Conservation (phyloP, 2,329 filamentous ascomycete species). For the Ceratocystis ficicola region DNA sequence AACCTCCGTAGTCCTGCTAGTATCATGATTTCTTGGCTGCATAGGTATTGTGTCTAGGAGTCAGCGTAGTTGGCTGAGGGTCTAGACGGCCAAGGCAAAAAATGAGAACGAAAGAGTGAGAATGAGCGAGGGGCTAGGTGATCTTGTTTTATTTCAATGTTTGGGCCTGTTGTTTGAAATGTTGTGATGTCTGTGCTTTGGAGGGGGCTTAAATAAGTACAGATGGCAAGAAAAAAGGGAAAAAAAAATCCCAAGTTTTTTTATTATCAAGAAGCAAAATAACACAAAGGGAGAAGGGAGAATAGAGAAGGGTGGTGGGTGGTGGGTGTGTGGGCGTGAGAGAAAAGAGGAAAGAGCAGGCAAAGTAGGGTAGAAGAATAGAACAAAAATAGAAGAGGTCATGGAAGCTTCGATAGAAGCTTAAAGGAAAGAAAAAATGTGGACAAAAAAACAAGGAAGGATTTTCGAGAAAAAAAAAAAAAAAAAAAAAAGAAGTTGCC, state of each 20-base stretch:
- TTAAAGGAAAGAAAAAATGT: not conserved
- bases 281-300: too few relatives aligned
- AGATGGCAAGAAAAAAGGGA: not conserved
- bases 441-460: not conserved
- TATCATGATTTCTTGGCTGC: conserved; percentile 11
- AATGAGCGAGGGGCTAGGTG: not conserved
- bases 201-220: not conserved
- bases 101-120: not conserved
- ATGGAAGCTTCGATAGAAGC: conserved; percentile 1
- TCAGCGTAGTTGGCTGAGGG: not conserved
- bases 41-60: not conserved
- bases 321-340: too few relatives aligned
- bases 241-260: not conserved
- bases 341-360: not conserved
- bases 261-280: too few relatives aligned
- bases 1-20: conserved; percentile 1
- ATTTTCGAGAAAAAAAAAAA: not conserved
- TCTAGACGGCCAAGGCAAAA: not conserved
- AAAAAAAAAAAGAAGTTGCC: not conserved
- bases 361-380: not conserved
- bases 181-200: not conserved
- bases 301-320: too few relatives aligned
- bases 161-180: conserved; percentile 5
- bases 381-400: not conserved
- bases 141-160: not conserved